Base-by-base conservation (phyloP, 2,329 filamentous ascomycete species). In the Sporothrix protearum region DNA sequence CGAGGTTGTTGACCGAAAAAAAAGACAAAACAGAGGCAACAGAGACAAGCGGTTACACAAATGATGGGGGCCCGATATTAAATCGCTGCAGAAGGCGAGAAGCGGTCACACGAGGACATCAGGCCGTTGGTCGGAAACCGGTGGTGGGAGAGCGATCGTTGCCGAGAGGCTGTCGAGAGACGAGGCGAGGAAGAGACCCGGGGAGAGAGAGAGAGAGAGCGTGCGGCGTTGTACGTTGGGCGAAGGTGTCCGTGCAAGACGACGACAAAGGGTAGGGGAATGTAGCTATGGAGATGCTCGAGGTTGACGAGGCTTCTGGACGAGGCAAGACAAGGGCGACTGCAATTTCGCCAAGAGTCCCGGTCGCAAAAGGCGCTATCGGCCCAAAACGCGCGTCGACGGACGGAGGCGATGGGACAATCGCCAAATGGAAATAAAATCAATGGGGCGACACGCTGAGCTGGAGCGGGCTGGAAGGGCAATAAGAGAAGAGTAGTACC, bases 71-170 rank as follows among this genome's bases (percentile, higher is more conserved):
- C 49, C 47, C 8, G 47, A 25, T 68, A 71, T 68, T 64, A 68
- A 36, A 25, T 53, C 22, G 70, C 64, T 69, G 70, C 63, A 61
- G 53, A 61, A 36, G 47, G 67, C 45, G 45, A 22, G 30, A 33
- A 22, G 22, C 42, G 7, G 64, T 63, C 6, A 45, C 70, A 68
- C 70, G 33, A 64, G 33, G 36, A 55, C 70, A 71, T 63, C 22
- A 39, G 67, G 19, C 39, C 19, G 59, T 39, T 64, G 55, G 28
- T 19, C 51, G 51, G 36, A 51, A 68, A 66, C 36, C 53, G 53
- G 47, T 12, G 55, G 69, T 28, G 7, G 49, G 59, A 33, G 14
- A 25, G 25, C 49, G 36, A 42, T 12, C 39, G 42, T 30, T 22
- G 36, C 45, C 19, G n/a, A 67, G 10, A 36, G 45, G 33, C 33